Evolutionary conservation across 345 rosid species (phyloP).

Genomic region (Orychophragmus violaceus): DNA sequence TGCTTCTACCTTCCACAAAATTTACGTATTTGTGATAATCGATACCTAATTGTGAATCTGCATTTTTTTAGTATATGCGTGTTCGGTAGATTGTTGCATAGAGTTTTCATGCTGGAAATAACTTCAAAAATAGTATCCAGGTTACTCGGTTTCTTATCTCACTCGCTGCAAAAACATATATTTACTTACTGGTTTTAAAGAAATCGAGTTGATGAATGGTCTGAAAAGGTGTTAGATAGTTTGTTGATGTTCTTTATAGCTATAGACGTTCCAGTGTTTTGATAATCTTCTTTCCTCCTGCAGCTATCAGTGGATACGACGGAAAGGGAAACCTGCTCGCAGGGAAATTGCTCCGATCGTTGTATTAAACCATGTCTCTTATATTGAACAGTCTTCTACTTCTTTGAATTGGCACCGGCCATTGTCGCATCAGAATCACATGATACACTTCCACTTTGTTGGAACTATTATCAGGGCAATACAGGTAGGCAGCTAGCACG

Average conservation of each 20-base stretch:
- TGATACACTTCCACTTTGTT: slow-evolving; percentile 79
- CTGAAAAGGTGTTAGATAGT: not conserved
- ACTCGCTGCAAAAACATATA: too few species aligned
- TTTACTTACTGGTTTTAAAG: too few species aligned
- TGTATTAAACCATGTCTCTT: slow-evolving; percentile 90
- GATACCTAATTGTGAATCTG: too few species aligned
- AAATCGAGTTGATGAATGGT: not conserved
- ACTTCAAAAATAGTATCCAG: too few species aligned
- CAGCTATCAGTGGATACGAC: slow-evolving; percentile 90
- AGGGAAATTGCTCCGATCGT: slow-evolving; percentile 82
- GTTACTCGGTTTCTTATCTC: too few species aligned
- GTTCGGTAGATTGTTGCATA: too few species aligned
- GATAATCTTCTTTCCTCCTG: not conserved
- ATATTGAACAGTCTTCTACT: slow-evolving; percentile 81
- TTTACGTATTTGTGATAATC: too few species aligned
- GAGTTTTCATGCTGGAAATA: too few species aligned
- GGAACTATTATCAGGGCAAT: slow-evolving; percentile 98
- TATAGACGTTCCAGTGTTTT: not conserved
- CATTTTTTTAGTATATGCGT: too few species aligned
- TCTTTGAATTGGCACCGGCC: slow-evolving; percentile 83
- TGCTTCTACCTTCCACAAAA: too few species aligned
- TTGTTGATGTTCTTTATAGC: not conserved
- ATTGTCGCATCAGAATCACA: slow-evolving; percentile 93
- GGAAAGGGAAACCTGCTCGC: slow-evolving; percentile 86
- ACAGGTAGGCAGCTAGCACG: slow-evolving; percentile 49